Percentiles rank a stretch among this genome's conserved stretches.
phyloP scores from a whole-genome alignment of 306 rosid genomes.

The Clitoria ternatea region DNA sequence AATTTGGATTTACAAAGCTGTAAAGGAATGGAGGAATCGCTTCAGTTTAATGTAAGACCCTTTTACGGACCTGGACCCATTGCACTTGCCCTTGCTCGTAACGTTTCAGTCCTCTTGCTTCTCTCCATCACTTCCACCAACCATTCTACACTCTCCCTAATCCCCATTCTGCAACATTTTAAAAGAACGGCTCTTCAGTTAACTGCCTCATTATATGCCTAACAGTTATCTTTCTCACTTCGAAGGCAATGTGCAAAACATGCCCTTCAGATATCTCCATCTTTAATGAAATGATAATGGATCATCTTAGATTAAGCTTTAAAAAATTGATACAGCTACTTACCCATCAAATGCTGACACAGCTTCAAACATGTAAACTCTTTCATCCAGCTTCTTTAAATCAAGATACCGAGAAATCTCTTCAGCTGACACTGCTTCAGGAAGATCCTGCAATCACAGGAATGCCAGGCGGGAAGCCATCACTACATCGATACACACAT shows the following conservation, averaged over 20 bases:
- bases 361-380: constrained; percentile 93
- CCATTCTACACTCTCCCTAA: constrained; percentile 89
- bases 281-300: constrained; percentile 12
- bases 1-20: constrained; percentile 38
- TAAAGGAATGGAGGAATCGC: constrained; percentile 26
- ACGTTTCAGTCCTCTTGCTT: constrained; percentile 94
- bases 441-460: constrained; percentile 62
- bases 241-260: neutral
- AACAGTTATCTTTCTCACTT: constrained; percentile 5
- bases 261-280: constrained; percentile 6
- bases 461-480: constrained; percentile 3
- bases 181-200: neutral
- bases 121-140: constrained; percentile 93
- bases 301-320: constrained; percentile 10
- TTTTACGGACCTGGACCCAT: constrained; percentile 54
- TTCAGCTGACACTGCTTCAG: constrained; percentile 77
- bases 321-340: constrained; percentile 27
- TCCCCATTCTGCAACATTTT: constrained; percentile 66
- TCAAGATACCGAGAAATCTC: constrained; percentile 86
- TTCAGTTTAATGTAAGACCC: constrained; percentile 4
- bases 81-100: constrained; percentile 74
- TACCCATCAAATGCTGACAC: constrained; percentile 93
- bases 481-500: neutral
- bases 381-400: constrained; percentile 94
- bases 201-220: neutral